These are phyloP conservation scores for Phytophthora cryptogea DNA, from an alignment of 352 stramenopile species.

Conservation along the genomic window DNA sequence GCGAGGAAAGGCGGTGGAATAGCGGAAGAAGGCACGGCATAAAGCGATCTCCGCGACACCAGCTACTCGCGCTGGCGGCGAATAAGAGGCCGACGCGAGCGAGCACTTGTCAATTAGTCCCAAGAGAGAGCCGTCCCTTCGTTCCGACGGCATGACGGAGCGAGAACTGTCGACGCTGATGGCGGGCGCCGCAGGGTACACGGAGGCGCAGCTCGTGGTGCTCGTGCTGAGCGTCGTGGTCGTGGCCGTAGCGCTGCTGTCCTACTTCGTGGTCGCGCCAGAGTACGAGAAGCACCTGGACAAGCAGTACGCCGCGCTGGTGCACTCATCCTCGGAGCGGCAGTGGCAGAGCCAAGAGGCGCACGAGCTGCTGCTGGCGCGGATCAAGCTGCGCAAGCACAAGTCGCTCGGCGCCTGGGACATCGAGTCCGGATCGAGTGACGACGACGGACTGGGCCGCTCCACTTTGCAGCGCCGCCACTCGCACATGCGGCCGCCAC, in stretches of 20 bases:
- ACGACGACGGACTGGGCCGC: conserved; percentile 38
- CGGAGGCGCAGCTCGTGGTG: conserved; percentile 59
- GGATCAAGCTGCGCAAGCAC: conserved; percentile 41
- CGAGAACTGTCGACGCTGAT: conserved; percentile 25
- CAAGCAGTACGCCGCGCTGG: conserved; percentile 54
- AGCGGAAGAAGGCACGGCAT: conserved; percentile 14
- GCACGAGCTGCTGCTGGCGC: conserved; percentile 21
- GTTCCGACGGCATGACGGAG: conserved; percentile 18
- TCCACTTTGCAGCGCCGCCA: conserved; percentile 21
- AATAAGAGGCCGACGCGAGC: conserved; percentile 15
- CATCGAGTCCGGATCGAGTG: conserved; percentile 53
- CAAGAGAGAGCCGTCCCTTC: background rate
- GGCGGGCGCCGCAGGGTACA: conserved; percentile 27
- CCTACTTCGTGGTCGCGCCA: conserved; percentile 78
- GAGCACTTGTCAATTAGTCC: conserved; percentile 29
- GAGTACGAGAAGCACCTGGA: conserved; percentile 78
- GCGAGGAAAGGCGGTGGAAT: conserved; percentile 38
- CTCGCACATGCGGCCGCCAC: conserved; percentile 27
- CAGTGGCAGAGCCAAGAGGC: conserved; percentile 29
- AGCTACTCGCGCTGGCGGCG: background rate
- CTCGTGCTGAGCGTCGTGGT: conserved; percentile 59
- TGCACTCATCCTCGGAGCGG: conserved; percentile 35
- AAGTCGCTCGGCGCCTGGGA: conserved; percentile 47
- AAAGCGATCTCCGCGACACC: conserved; percentile 6
- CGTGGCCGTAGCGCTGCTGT: conserved; percentile 65